Evolutionary conservation across 352 stramenopile genomes (phyloP), one percentile per base, ranked within the genome.

Genomic region (Globisporangium alternatum): DNA sequence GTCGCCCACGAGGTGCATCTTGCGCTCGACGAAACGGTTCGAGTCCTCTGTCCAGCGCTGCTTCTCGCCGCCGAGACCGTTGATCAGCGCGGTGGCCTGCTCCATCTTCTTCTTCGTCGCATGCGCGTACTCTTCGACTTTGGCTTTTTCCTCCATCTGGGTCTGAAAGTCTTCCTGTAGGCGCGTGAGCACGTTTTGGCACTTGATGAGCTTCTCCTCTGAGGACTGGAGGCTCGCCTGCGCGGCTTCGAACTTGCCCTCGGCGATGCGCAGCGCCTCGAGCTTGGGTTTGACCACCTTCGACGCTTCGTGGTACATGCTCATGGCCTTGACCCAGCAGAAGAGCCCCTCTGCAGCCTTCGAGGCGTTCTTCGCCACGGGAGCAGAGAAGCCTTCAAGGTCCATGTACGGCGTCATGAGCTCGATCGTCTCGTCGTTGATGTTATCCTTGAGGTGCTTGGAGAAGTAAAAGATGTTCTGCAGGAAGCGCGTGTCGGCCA

Each of bases 221-320:
- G 84, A 89, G 3, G 77, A 70, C 41, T 84, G 72, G 5, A 98
- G 71, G 39, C 82, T 83, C 13, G 75, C 65, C 37, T 97, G 86
- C 12, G 90, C 90, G 2, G 86, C 86, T 60, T 95, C 86, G 39
- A 97, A 88, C 54, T 89, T 89, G 3, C 89, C 88, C 64, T 97
- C 88, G 2, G 89, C 83, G 21, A 97, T 84, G 5, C 83, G 67
- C n/a, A 98, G 70, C n/a, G 88, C 87, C 70, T 97, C 91, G 3
- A 97, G 77, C 64, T 98, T 98, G 1, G 92, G 92, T 67, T 97
- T 97, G 0, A 98, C 91, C n/a, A 97, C 86, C 60, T 97, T 98
- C 1, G 85, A 95, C 0, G 90, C 92, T 60, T 95, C 85, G 67
- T 97, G 85, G 63, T 98, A 98, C 74, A 95, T 88, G 56, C 74